Conservation (phyloP, 2,329 filamentous ascomycete species). For the Penicillium sp. region DNA sequence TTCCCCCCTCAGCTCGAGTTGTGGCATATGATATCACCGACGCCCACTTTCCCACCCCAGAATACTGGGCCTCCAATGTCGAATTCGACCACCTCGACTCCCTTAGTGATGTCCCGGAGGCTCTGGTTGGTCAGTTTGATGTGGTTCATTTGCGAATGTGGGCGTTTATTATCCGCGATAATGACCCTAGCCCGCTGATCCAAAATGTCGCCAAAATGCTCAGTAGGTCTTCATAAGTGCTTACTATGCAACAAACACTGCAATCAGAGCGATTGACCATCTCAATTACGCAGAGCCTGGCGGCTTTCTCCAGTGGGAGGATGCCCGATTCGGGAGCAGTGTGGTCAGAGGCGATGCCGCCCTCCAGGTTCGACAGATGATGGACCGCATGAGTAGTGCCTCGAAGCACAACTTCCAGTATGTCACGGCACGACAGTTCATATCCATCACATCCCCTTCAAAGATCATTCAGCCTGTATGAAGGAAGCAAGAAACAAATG, state of each 20-base stretch:
- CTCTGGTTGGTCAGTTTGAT: conserved; percentile 1
- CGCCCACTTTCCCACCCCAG: not conserved
- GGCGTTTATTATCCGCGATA: not conserved
- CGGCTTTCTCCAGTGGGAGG: conserved; percentile 3
- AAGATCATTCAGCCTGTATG: not conserved
- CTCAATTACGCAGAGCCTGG: not conserved
- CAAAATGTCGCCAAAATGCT: not conserved
- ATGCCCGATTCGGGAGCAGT: not conserved
- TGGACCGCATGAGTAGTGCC: not conserved
- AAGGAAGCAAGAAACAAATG: not conserved
- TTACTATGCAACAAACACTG: no score
- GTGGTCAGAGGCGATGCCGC: conserved; percentile 1
- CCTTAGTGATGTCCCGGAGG: not conserved
- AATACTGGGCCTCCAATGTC: not conserved
- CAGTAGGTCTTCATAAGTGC: not conserved
- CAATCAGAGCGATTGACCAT: no score
- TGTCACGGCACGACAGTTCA: not conserved
- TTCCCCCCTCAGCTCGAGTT: not conserved
- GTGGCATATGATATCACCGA: conserved; percentile 1
- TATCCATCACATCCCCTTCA: no score
- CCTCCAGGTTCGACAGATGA: not conserved
- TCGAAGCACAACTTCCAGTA: not conserved
- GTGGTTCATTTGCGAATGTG: conserved; percentile 3
- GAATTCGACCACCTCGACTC: not conserved
- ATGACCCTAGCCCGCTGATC: not conserved